phyloP scores from a whole-genome alignment of 2,329 filamentous ascomycete genomes.

The Penicillium griseofulvum region DNA sequence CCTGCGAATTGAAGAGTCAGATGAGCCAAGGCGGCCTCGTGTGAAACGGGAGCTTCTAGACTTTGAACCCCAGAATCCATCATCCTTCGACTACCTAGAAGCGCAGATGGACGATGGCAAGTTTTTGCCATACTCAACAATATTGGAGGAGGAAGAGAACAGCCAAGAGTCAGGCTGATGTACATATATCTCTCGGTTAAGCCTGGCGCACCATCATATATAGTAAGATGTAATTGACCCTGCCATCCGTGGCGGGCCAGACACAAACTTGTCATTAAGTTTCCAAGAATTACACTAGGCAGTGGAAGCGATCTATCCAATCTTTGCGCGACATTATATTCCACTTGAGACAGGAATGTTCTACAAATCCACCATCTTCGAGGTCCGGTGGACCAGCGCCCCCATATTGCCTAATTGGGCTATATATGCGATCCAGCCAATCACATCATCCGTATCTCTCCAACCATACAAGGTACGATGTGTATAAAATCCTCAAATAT shows the following conservation, averaged over 20 bases:
- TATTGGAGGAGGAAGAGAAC: slow-evolving; percentile 35
- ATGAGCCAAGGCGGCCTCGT: background rate
- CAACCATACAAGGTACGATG: background rate
- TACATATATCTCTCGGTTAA: background rate
- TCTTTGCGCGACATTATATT: background rate
- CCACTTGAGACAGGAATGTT: background rate
- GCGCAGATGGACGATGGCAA: slow-evolving; percentile 11
- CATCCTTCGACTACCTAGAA: slow-evolving; percentile 17
- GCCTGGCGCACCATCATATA: background rate
- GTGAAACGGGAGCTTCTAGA: slow-evolving; percentile 5
- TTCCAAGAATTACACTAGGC: background rate
- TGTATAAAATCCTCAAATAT: background rate
- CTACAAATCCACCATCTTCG: background rate
- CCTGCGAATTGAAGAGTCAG: slow-evolving; percentile 32
- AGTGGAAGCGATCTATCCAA: background rate
- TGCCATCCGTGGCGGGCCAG: background rate
- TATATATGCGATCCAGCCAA: slow-evolving; percentile 20
- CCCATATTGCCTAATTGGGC: slow-evolving; percentile 10
- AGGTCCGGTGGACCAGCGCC: background rate
- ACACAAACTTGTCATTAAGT: background rate
- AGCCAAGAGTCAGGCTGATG: slow-evolving; percentile 18
- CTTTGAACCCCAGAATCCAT: background rate
- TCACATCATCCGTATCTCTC: background rate
- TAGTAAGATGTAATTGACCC: background rate
- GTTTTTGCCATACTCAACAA: slow-evolving; percentile 24